Percentiles rank a stretch among this genome's conserved stretches.
phyloP scores from a whole-genome alignment of 2,329 filamentous ascomycete species.

The Phialocephala subalpina region DNA sequence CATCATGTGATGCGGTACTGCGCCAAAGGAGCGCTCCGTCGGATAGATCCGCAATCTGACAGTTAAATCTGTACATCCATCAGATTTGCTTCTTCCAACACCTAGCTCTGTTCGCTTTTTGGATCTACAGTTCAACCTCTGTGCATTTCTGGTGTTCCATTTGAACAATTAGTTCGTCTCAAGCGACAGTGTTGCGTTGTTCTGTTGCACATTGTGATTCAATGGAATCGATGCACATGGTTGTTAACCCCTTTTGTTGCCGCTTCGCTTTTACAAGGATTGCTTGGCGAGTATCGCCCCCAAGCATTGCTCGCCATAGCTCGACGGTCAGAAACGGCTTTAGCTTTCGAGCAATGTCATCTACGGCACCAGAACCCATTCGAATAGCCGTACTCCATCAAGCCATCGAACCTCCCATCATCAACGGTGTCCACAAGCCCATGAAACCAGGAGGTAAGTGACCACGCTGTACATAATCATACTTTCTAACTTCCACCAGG shows the following conservation, averaged over 20 bases:
- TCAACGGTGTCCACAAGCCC: conserved; percentile 56
- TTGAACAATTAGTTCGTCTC: neutral
- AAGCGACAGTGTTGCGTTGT: neutral
- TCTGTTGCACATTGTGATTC: neutral
- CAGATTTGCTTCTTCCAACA: neutral
- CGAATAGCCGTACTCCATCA: conserved; percentile 56
- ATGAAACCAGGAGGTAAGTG: conserved; percentile 54
- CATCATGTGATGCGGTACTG: neutral
- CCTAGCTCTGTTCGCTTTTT: neutral
- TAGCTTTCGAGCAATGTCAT: neutral
- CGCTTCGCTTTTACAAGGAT: neutral
- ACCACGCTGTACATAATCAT: neutral
- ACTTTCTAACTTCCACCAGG: conserved; percentile 43
- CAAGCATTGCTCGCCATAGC: neutral
- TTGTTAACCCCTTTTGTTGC: neutral
- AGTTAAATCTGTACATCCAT: neutral
- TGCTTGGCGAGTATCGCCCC: neutral
- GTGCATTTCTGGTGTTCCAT: neutral
- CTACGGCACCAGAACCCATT: neutral
- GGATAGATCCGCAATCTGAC: neutral
- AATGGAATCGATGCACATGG: neutral
- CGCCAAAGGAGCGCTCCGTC: neutral
- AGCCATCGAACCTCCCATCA: conserved; percentile 53
- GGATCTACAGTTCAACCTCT: too few relatives aligned
- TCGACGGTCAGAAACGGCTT: neutral